A percentile compares a stretch with the other conserved stretches of the same genome.
These are phyloP conservation scores for Pyricularia pennisetigena DNA, from an alignment of 2,329 filamentous ascomycete genomes.

Conservation along the genomic window DNA sequence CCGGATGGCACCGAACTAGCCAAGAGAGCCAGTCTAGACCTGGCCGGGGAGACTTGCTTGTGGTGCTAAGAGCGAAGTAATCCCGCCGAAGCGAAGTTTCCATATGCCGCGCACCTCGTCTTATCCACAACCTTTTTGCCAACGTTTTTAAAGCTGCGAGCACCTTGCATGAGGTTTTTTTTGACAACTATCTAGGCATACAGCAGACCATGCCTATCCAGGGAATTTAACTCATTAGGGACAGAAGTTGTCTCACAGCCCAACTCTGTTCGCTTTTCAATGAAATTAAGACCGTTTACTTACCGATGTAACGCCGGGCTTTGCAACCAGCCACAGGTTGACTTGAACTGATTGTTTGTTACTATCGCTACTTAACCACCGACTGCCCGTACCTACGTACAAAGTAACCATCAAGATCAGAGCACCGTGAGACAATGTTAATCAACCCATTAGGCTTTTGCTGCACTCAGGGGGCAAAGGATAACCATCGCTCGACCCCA, in stretches of 20 bases:
- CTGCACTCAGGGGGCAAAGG: not conserved
- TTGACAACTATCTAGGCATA: no score
- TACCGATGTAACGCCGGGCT: not conserved
- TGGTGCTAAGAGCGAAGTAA: not conserved
- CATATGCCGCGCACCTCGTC: not conserved
- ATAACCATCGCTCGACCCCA: not conserved
- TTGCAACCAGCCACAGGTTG: not conserved
- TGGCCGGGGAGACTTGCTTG: not conserved
- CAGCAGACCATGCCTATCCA: no score
- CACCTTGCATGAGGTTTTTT: no score
- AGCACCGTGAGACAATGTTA: not conserved
- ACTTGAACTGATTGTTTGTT: not conserved
- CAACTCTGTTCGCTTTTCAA: not conserved
- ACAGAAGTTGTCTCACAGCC: not conserved
- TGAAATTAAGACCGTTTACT: not conserved
- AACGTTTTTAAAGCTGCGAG: no score
- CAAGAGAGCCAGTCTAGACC: not conserved
- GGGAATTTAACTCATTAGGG: not conserved
- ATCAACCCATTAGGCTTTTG: not conserved
- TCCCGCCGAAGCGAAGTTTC: not conserved
- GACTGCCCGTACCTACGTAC: not conserved
- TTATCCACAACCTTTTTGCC: not conserved
- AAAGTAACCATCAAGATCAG: not conserved
- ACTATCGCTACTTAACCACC: not conserved
- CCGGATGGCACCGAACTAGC: not conserved